phyloP scores from a whole-genome alignment of 257 asterid genomes.

The Schizonepeta tenuifolia region DNA sequence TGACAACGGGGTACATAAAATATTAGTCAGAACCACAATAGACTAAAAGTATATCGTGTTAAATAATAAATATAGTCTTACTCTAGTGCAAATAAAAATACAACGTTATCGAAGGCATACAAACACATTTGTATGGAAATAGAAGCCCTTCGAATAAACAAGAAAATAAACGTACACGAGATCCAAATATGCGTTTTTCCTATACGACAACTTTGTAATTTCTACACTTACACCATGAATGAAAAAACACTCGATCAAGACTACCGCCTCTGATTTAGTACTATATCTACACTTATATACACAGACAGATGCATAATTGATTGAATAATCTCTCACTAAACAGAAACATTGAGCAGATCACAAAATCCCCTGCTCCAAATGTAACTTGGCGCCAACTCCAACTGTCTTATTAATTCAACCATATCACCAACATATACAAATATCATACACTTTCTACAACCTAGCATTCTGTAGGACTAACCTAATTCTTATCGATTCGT shows the following conservation, averaged over 20 bases:
- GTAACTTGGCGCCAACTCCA: conserved; percentile 5
- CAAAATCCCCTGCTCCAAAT: conserved; percentile 31
- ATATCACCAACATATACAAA: conserved; percentile 19
- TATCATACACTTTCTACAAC: conserved; percentile 33
- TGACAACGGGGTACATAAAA: too few species aligned
- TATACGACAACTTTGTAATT: neutral
- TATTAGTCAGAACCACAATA: too few species aligned
- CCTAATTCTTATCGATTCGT: conserved; percentile 36
- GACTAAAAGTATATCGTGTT: too few species aligned
- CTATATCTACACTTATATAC: neutral
- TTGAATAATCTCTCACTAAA: neutral
- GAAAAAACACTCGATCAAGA: too few species aligned
- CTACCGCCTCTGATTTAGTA: too few species aligned
- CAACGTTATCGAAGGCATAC: neutral
- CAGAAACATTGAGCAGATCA: conserved; percentile 17
- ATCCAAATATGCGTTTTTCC: neutral
- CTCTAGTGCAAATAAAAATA: neutral
- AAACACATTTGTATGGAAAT: too few species aligned
- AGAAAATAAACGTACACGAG: neutral
- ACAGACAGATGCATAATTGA: neutral
- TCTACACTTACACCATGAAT: neutral
- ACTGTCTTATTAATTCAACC: conserved; percentile 30
- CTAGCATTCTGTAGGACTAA: conserved; percentile 37
- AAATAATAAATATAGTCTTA: too few species aligned
- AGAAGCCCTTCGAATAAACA: too few species aligned